phyloP scores from a whole-genome alignment of 371 early-diverging fungal genomes.

The Mucor indicus region DNA sequence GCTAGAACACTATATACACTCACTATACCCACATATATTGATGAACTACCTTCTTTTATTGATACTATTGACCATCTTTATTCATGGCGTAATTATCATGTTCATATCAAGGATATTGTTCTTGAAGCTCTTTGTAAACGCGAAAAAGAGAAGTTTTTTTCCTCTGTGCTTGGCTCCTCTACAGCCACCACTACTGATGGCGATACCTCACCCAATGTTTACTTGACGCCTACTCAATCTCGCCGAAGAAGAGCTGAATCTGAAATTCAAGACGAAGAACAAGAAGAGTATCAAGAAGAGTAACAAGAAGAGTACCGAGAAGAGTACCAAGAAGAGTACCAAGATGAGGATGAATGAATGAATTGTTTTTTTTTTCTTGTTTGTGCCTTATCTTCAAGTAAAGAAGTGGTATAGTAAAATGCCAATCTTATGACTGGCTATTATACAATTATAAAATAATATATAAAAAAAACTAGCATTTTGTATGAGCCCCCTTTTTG shows the following conservation, averaged over 20 bases:
- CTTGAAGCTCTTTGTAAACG: constrained; percentile 9
- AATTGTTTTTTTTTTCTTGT: constrained; percentile 9
- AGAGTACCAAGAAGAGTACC: too few species aligned
- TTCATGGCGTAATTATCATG: constrained; percentile 15
- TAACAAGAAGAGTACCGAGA: too few species aligned
- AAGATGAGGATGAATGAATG: constrained; percentile 14
- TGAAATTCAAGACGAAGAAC: constrained; percentile 12
- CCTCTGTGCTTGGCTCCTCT: constrained; percentile 7
- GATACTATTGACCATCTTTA: constrained; percentile 15
- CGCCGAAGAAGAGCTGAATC: constrained; percentile 8
- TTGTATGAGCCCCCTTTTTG: constrained; percentile 5
- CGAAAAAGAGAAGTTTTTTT: constrained; percentile 12
- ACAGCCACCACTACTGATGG: too few species aligned
- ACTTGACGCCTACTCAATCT: constrained; percentile 10
- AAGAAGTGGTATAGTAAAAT: neutral
- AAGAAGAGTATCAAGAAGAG: constrained; percentile 3
- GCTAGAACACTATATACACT: neutral
- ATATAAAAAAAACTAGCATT: constrained; percentile 4
- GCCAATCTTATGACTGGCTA: too few species aligned
- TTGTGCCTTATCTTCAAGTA: constrained; percentile 2
- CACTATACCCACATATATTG: constrained; percentile 5
- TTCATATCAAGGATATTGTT: constrained; percentile 11
- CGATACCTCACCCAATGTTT: constrained; percentile 10
- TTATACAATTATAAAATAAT: too few species aligned
- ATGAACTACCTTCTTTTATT: constrained; percentile 8